Conservation (phyloP, 208 protist species). For the Leishmania martiniquensis region DNA sequence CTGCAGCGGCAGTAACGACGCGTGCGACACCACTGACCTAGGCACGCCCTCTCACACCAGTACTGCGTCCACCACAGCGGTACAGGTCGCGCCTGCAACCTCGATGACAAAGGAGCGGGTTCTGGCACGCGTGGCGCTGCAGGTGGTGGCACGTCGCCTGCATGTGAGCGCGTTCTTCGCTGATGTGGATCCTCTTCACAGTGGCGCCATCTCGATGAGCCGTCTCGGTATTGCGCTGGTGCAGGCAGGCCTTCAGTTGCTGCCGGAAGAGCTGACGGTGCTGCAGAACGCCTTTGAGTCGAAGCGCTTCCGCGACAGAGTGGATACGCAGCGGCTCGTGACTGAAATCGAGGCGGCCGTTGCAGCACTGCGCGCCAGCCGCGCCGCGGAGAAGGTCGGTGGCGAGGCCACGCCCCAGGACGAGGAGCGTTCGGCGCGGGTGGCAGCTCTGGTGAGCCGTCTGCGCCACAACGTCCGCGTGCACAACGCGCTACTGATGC, state of each 20-base stretch:
- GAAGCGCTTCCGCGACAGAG: conserved; percentile 18
- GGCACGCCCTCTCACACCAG: neutral
- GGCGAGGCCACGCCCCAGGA: conserved; percentile 22
- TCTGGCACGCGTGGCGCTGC: conserved; percentile 55
- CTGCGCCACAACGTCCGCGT: conserved; percentile 62
- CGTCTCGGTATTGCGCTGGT: conserved; percentile 72
- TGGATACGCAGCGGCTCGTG: conserved; percentile 52
- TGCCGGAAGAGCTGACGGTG: conserved; percentile 42
- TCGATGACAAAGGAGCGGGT: conserved; percentile 31
- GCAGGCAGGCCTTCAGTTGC: conserved; percentile 64
- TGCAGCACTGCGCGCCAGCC: neutral
- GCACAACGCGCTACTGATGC: conserved; percentile 73
- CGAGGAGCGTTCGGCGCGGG: conserved; percentile 6
- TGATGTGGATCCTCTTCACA: conserved; percentile 85
- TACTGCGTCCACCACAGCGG: neutral
- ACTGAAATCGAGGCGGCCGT: conserved; percentile 40
- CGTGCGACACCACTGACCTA: neutral
- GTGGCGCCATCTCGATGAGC: conserved; percentile 49
- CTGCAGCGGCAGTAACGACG: neutral
- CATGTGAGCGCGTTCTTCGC: conserved; percentile 71
- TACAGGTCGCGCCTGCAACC: neutral
- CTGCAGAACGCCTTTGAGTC: conserved; percentile 52
- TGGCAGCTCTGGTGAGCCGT: conserved; percentile 40
- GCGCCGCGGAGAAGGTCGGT: conserved; percentile 10
- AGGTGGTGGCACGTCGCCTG: conserved; percentile 62